Evolutionary conservation across 1,139 yeast genomes (phyloP), one percentile per base, ranked within the genome.

Genomic region (Taphrina pruni): DNA sequence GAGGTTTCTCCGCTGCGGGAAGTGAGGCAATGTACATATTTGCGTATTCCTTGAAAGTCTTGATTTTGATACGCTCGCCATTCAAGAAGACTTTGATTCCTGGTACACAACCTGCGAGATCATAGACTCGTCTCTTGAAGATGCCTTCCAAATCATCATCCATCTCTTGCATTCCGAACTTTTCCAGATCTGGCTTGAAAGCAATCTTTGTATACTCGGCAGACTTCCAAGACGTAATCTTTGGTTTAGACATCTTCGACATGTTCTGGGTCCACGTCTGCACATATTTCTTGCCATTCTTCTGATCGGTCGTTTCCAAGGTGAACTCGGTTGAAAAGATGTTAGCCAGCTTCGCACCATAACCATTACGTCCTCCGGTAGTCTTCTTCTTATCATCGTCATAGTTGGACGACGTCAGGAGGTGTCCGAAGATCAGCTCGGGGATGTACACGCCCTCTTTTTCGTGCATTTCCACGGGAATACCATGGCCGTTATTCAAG

Each of bases 311-410:
- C 6, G 99, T 95, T 77, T 93, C 97, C 52, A 95, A 84, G 20
- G 83, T 85, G 76, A 95, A 95, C 75, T 90, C 89, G 1, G 93
- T 89, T 32, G 97, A 92, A 77, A 91, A 91, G 74, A 95, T 90
- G 80, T 95, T 89, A 84, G 96, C 90, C 78, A 95, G 79, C 78
- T 95, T 95, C 62, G 99, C 99, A 79, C 99, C 99, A 77, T 87
- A 95, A 73, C 99, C 99, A 77, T 95, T 95, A 82, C 99, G 87
- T 79, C 99, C 99, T 81, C 99, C 99, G 1, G 97, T 91, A 38
- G 95, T 98, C 78, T 95, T 95, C 80, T 90, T 90, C 76, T 94
- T 89, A 73, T 94, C 87, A 77, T 95, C 99, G 77, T 95, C 97
- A 78, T 95, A 95, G 79, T 95, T 95, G 45, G 97, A 90, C 1